Evolutionary conservation across 208 protist genomes (phyloP), one percentile per base, ranked within the genome.

Genomic region (Trypanosomatidae sp.): DNA sequence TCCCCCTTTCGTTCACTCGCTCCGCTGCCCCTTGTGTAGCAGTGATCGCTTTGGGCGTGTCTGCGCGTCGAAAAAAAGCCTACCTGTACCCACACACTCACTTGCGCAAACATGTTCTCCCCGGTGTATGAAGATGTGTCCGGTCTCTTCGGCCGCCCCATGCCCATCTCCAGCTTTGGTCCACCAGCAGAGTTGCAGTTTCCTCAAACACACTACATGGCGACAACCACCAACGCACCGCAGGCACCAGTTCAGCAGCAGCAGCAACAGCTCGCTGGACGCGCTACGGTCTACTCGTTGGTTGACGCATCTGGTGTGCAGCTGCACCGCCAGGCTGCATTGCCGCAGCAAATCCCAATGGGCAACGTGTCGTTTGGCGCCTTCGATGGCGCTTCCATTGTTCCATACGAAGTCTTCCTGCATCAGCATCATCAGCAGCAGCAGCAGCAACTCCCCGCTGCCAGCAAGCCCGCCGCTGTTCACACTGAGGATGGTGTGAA

Each of bases 381-480:
- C 7, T 36, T 78, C 2, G 70, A 78, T 55, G 73, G 73, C 28
- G 59, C 73, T 1, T 59, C 73, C 30, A 58, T 78, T 33, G 47
- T 78, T 43, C 73, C 73, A 10, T 58, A 72, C 25, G 73, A 78
- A 22, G 25, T 78, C 22, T 78, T 62, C 60, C 33, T 78, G 33
- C 72, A 73, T 47, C 70, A 73, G 30, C 65, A 71, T 25, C 73
- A 70, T 43, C 74, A 78, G 39, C 75, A 80, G 53, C 64, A 71
- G 70, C 69, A 81, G 66, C 46, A 50, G 33, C 30, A 46, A 33
- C 58, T 55, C 36, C 9, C 52, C 4, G 28, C 41, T 19, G 53
- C 60, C 2, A 53, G 62, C 49, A 74, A 73, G 30, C 55, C 74
- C 19, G 49, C 33, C 22, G 53, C 62, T 44, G 56, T 69, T 17